A percentile compares a stretch with the other conserved stretches of the same genome.
These are phyloP conservation scores for Saturnispora serradocipensis DNA, from an alignment of 805 yeast genomes.

Conservation along the genomic window DNA sequence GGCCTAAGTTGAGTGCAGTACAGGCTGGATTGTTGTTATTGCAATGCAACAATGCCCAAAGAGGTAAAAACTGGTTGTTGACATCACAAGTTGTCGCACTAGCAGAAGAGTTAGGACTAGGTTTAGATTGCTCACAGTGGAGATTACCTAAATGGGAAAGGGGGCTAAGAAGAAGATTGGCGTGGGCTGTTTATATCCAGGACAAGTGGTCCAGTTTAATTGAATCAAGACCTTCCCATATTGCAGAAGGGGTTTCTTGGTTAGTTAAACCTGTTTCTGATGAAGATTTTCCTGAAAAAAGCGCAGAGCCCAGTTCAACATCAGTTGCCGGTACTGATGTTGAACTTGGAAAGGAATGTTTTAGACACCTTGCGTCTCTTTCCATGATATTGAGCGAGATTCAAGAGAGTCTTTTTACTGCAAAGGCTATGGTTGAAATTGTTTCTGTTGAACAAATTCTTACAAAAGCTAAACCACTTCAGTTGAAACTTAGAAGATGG, in stretches of 20 bases:
- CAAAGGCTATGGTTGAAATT: constrained; percentile 49
- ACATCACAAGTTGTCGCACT: constrained; percentile 81
- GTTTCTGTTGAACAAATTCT: constrained; percentile 59
- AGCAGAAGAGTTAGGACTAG: constrained; percentile 85
- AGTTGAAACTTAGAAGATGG: constrained; percentile 63
- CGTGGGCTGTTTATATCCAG: constrained; percentile 93
- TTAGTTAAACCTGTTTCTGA: constrained; percentile 56
- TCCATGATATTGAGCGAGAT: constrained; percentile 66
- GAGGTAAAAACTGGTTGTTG: constrained; percentile 63
- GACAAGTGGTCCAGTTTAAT: constrained; percentile 84
- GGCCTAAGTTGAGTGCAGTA: constrained; percentile 86
- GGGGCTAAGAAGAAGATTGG: constrained; percentile 74
- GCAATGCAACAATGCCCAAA: constrained; percentile 39
- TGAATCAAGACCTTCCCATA: constrained; percentile 80
- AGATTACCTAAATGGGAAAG: constrained; percentile 92
- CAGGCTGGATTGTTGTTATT: constrained; percentile 78
- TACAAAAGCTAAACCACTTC: constrained; percentile 72
- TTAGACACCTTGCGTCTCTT: constrained; percentile 57
- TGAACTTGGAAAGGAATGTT: constrained; percentile 59
- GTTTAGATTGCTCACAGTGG: constrained; percentile 88
- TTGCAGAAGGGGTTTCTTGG: constrained; percentile 69
- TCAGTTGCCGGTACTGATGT: constrained; percentile 47
- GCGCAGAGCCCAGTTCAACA: constrained; percentile 20
- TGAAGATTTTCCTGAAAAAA: constrained; percentile 74
- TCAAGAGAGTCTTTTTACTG: constrained; percentile 60